Evolutionary conservation across 192 early-diverging fungal genomes (phyloP).

Genomic region (Geranomyces variabilis): DNA sequence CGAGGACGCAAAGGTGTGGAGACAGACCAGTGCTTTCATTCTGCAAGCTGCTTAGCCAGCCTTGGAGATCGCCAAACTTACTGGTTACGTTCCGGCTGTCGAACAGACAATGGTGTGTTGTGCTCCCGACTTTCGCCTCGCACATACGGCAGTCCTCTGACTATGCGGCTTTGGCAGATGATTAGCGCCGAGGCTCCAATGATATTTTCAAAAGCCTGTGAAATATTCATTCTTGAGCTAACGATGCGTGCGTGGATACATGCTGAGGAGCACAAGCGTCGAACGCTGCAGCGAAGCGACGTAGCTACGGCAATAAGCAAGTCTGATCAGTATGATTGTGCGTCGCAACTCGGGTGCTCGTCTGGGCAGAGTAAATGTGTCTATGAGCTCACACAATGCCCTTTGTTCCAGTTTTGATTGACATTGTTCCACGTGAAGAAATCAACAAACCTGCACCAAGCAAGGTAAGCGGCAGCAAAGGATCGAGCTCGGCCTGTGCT

Average conservation of each 20-base stretch:
- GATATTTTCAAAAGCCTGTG: constrained; percentile 94
- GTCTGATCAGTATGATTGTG: constrained; percentile 92
- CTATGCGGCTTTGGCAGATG: constrained; percentile 40
- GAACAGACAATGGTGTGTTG: constrained; percentile 34
- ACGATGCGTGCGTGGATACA: constrained; percentile 76
- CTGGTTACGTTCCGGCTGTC: not conserved
- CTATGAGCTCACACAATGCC: not conserved
- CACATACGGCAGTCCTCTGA: not conserved
- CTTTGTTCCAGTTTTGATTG: constrained; percentile 72
- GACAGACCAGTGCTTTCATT: not conserved
- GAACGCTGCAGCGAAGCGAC: constrained; percentile 91
- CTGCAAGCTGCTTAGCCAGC: no score
- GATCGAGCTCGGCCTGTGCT: not conserved
- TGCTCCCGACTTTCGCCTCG: no score
- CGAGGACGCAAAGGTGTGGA: constrained; percentile 82
- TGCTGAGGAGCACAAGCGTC: constrained; percentile 95
- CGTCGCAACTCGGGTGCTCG: no score
- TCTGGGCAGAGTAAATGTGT: not conserved
- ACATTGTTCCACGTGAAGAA: constrained; percentile 94
- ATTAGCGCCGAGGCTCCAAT: constrained; percentile 84
- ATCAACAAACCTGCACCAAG: constrained; percentile 23
- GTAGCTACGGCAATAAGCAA: constrained; percentile 85
- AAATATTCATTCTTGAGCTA: constrained; percentile 95
- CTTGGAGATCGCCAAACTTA: not conserved
- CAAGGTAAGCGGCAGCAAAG: not conserved